These are phyloP conservation scores for Lecanoromycetidae sp. DNA, from an alignment of 2,329 filamentous ascomycete genomes.

Conservation along the genomic window DNA sequence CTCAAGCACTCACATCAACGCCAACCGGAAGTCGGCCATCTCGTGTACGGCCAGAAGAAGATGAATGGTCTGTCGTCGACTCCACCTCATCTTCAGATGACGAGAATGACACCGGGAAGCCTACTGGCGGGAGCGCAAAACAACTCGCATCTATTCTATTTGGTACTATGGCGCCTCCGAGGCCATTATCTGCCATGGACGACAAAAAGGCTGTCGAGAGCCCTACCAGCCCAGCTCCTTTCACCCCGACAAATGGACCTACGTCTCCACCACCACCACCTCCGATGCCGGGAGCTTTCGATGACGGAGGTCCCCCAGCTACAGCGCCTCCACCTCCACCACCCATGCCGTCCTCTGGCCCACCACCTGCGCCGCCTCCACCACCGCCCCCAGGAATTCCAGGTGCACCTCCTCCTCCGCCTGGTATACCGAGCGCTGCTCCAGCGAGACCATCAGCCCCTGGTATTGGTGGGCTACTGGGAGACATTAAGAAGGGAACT, in stretches of 20 bases:
- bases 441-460: slow-evolving; percentile 32
- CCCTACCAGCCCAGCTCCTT: slow-evolving; percentile 34
- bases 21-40: slow-evolving; percentile 37
- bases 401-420: slow-evolving; percentile 26
- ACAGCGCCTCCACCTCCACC: slow-evolving; percentile 28
- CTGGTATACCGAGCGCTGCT: slow-evolving; percentile 29
- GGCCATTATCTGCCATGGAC: slow-evolving; percentile 72
- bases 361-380: slow-evolving; percentile 24
- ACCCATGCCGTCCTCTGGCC: slow-evolving; percentile 23
- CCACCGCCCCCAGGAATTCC: slow-evolving; percentile 22
- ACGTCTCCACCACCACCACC: slow-evolving; percentile 34
- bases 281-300: slow-evolving; percentile 21
- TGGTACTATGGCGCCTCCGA: slow-evolving; percentile 88
- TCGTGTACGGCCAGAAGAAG: slow-evolving; percentile 49
- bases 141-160: slow-evolving; percentile 91
- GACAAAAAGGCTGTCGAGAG: slow-evolving; percentile 42
- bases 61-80: slow-evolving; percentile 67
- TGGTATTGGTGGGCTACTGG: slow-evolving; percentile 55
- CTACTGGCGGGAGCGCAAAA: slow-evolving; percentile 72
- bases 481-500: slow-evolving; percentile 71
- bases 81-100: slow-evolving; percentile 59
- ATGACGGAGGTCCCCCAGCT: too few relatives aligned
- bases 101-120: slow-evolving; percentile 61
- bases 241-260: slow-evolving; percentile 31
- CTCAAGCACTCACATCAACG: slow-evolving; percentile 39